Evolutionary conservation across 1,284 basidiomycete species (phyloP), one percentile per base, ranked within the genome.

Genomic region (Fomitopsis schrenkii): DNA sequence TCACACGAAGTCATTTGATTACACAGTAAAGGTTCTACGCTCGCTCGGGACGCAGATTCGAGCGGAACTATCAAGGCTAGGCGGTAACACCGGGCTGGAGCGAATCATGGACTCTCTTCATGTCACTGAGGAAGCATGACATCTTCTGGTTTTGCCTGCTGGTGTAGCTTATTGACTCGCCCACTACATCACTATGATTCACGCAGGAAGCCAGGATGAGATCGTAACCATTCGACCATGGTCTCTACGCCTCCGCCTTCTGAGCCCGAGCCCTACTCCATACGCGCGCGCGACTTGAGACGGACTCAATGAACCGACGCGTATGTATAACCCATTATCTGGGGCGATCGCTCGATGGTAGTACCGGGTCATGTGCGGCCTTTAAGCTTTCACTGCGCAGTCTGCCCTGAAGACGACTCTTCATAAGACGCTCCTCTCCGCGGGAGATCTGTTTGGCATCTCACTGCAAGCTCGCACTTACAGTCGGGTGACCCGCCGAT

Each of bases 1-100:
- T 19, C 72, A 80, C 19, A 93, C 91, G 0, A 79, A 83, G 58
- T 90, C 90, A 0, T 92, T 93, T 67, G 84, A 46, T 53, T 57
- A 45, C 28, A 22, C 17, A 33, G 36, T 48, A 33, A 97, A 73
- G 0, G 90, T 94, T 0, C 74, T 94, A 53, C 67, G 71, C 6
- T 79, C 75, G 1, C 75, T 94, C 3, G 85, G 88, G 64, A 65
- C 59, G 7, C 85, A 88, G 69, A 83, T 84, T 1, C 67, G 78
- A 14, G 75, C 70, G 0, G 87, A 90, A 69, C 83, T 91, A 26
- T 66, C 68, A 41, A 71, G 83, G 55, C 71, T 90, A 15, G 87
- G 88, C 1, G 87, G 87, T 2, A 91, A 90, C 66, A 59, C 57
- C 17, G 74, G 69, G 6, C 67, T 86, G 42, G 77, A 77, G 61